phyloP scores from a whole-genome alignment of 2,329 filamentous ascomycete species.

The Fusarium xyrophilum region DNA sequence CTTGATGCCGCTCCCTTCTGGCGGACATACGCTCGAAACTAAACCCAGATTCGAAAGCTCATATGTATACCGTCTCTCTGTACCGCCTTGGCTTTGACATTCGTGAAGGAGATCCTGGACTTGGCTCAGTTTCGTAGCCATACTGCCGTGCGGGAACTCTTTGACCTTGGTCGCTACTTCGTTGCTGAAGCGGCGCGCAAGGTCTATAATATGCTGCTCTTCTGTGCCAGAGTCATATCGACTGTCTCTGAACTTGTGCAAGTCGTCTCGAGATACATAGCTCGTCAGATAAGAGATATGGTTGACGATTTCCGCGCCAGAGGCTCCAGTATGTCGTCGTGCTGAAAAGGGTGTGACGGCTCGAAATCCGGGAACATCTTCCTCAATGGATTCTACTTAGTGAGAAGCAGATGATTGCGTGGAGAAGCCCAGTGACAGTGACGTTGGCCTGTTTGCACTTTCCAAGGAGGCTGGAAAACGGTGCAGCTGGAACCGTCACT shows the following conservation, averaged over 20 bases:
- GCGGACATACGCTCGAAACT: neutral
- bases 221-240: neutral
- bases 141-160: constrained; percentile 10
- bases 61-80: neutral
- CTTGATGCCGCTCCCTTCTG: neutral
- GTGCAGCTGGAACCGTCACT: neutral
- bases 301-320: neutral
- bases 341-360: constrained; percentile 9
- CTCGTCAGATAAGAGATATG: constrained; percentile 11
- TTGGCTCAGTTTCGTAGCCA: neutral
- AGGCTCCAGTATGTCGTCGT: neutral
- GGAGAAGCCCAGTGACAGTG: constrained; percentile 8
- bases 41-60: constrained; percentile 23
- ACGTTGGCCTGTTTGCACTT: neutral
- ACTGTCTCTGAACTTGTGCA: neutral
- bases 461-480: neutral
- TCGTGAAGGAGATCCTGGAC: neutral
- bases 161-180: neutral
- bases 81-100: constrained; percentile 1
- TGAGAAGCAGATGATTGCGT: neutral
- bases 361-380: neutral
- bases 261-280: neutral
- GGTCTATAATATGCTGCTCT: neutral
- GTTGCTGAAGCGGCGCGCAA: neutral
- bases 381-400: fast-evolving